These are phyloP conservation scores for Bauhinia variegata DNA, from an alignment of 306 rosid genomes.

Conservation along the genomic window DNA sequence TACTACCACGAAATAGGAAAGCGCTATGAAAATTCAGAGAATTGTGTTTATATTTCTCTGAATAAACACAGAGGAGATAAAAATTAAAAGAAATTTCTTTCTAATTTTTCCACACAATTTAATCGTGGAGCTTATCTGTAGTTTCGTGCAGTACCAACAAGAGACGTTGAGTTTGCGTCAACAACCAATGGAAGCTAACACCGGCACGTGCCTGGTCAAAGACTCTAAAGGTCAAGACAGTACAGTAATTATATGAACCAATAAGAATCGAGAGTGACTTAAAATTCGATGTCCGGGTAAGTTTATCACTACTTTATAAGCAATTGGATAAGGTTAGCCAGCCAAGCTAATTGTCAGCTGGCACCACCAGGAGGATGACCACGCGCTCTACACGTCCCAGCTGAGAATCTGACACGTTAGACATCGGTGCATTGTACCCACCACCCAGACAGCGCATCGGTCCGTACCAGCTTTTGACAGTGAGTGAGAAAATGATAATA, in stretches of 20 bases:
- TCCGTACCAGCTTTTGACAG: not conserved
- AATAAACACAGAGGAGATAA: conserved; percentile 12
- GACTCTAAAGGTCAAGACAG: not conserved
- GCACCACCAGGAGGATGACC: conserved; percentile 44
- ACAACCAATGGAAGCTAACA: conserved; percentile 32
- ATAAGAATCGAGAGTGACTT: conserved; percentile 26
- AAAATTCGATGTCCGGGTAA: not conserved
- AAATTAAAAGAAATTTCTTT: conserved; percentile 1
- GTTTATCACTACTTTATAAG: conserved; percentile 13
- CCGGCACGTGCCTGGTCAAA: conserved; percentile 28
- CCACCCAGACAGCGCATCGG: conserved; percentile 6
- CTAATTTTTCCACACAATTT: conserved; percentile 33
- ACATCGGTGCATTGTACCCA: not conserved
- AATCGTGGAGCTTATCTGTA: conserved; percentile 47
- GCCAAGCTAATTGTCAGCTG: conserved; percentile 46
- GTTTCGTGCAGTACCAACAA: conserved; percentile 20
- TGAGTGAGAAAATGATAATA: too few species aligned
- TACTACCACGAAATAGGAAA: conserved; percentile 37
- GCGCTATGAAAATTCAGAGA: conserved; percentile 42
- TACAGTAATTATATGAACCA: conserved; percentile 23
- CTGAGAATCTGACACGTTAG: conserved; percentile 33
- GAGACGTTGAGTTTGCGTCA: conserved; percentile 2
- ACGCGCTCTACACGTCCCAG: conserved; percentile 45
- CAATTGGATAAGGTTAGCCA: conserved; percentile 53
- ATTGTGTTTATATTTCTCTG: conserved; percentile 25